These are phyloP conservation scores for Penicillium sp. DNA, from an alignment of 2,329 filamentous ascomycete species.

Conservation along the genomic window DNA sequence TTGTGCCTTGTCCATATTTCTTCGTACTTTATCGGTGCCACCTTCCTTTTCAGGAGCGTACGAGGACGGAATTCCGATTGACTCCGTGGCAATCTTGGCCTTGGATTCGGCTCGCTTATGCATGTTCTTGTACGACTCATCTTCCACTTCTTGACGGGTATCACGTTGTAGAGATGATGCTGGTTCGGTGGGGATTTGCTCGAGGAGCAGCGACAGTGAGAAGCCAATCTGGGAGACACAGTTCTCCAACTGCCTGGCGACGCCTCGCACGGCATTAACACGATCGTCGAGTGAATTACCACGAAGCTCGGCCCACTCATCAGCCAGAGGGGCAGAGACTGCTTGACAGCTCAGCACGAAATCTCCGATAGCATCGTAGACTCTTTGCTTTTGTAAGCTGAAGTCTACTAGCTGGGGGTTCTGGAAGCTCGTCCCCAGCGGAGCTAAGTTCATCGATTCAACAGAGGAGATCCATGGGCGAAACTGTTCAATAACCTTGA, in stretches of 20 bases:
- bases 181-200: constrained; percentile 64
- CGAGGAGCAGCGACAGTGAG: constrained; percentile 81
- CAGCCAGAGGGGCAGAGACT: constrained; percentile 84
- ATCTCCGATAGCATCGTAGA: constrained; percentile 92
- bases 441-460: constrained; percentile 86
- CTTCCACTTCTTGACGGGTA: constrained; percentile 33
- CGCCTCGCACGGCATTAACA: constrained; percentile 73
- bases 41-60: constrained; percentile 40
- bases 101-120: constrained; percentile 37
- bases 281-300: constrained; percentile 87
- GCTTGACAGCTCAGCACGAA: constrained; percentile 84
- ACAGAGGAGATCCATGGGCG: constrained; percentile 86
- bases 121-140: constrained; percentile 23
- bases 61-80: constrained; percentile 48
- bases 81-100: constrained; percentile 38
- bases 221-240: constrained; percentile 86
- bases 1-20: constrained; percentile 49
- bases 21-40: constrained; percentile 40
- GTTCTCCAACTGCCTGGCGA: constrained; percentile 77
- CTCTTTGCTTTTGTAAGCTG: constrained; percentile 82
- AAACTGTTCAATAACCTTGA: constrained; percentile 82
- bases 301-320: constrained; percentile 93
- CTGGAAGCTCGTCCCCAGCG: constrained; percentile 73
- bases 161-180: constrained; percentile 50
- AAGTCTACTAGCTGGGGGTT: constrained; percentile 87